phyloP scores from a whole-genome alignment of 1,139 yeast genomes.

The Kodamaea derodonti region DNA sequence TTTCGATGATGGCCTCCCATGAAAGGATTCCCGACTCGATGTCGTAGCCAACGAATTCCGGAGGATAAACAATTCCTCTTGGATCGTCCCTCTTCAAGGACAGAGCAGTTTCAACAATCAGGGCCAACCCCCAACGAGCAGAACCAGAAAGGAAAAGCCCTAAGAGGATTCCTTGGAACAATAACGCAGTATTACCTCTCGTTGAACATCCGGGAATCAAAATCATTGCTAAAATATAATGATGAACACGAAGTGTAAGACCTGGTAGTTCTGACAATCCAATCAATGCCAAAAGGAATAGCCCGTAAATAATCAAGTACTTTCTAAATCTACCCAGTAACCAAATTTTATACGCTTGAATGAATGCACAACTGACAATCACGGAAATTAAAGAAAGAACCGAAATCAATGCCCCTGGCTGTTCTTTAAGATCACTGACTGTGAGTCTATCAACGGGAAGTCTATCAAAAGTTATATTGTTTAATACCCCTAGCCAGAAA shows the following conservation, averaged over 20 bases:
- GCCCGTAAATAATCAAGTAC: conserved; percentile 51
- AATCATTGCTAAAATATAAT: conserved; percentile 76
- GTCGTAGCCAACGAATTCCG: conserved; percentile 41
- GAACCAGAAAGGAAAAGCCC: conserved; percentile 85
- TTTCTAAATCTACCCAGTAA: conserved; percentile 65
- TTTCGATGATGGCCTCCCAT: conserved; percentile 26
- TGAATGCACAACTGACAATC: conserved; percentile 51
- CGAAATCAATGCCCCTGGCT: conserved; percentile 75
- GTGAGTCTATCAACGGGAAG: conserved; percentile 86
- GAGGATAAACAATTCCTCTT: conserved; percentile 56
- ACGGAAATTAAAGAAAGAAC: conserved; percentile 46
- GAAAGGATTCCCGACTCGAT: conserved; percentile 26
- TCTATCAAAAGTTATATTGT: conserved; percentile 83
- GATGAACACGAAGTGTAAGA: conserved; percentile 78
- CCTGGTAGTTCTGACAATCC: conserved; percentile 57
- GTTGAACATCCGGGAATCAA: conserved; percentile 87
- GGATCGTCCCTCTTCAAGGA: conserved; percentile 77
- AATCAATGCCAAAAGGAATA: conserved; percentile 44
- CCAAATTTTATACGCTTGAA: conserved; percentile 83
- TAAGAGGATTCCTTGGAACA: conserved; percentile 77
- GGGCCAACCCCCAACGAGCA: conserved; percentile 91
- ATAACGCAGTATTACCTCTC: conserved; percentile 61
- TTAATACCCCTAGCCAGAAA: conserved; percentile 82
- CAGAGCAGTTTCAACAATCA: conserved; percentile 74
- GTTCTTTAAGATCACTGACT: conserved; percentile 60